Evolutionary conservation across 2,329 filamentous ascomycete species (phyloP).

Genomic region (Tricladium varicosporioides): DNA sequence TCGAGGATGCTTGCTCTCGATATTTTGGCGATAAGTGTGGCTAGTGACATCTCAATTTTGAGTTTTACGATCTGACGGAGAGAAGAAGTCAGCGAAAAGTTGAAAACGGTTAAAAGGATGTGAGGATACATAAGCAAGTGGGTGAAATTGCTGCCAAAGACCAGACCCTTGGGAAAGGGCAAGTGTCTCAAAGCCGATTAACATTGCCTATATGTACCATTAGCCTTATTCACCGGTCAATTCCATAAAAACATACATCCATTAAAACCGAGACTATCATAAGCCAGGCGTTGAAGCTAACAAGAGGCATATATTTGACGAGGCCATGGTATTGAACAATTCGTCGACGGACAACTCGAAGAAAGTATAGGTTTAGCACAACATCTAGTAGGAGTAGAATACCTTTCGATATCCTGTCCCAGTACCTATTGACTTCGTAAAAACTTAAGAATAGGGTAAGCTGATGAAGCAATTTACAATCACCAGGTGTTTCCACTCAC

Average conservation of each 20-base stretch:
- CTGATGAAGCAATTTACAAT: not conserved
- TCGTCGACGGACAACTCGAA: conserved; percentile 37
- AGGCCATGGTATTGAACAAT: conserved; percentile 37
- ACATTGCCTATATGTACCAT: not conserved
- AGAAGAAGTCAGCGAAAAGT: conserved; percentile 36
- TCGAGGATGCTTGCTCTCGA: not conserved
- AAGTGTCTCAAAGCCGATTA: not conserved
- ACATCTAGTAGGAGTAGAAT: conserved; percentile 49
- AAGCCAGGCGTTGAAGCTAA: conserved; percentile 39
- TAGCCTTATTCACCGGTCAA: not conserved
- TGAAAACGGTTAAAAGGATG: conserved; percentile 26
- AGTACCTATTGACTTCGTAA: conserved; percentile 26
- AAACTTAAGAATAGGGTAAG: not conserved
- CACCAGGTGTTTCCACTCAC: not conserved
- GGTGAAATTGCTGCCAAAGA: conserved; percentile 37
- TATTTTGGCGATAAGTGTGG: conserved; percentile 31
- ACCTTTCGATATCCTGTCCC: conserved; percentile 51
- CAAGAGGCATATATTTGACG: conserved; percentile 38
- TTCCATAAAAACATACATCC: conserved; percentile 31
- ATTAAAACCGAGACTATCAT: conserved; percentile 39
- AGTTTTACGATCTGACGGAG: conserved; percentile 38
- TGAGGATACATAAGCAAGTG: not conserved
- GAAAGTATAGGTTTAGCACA: conserved; percentile 49
- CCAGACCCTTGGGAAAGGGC: conserved; percentile 36
- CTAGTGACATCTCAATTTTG: conserved; percentile 42